phyloP scores from a whole-genome alignment of 202 grass and related monocot genomes.

The Elaeis oleifera region DNA sequence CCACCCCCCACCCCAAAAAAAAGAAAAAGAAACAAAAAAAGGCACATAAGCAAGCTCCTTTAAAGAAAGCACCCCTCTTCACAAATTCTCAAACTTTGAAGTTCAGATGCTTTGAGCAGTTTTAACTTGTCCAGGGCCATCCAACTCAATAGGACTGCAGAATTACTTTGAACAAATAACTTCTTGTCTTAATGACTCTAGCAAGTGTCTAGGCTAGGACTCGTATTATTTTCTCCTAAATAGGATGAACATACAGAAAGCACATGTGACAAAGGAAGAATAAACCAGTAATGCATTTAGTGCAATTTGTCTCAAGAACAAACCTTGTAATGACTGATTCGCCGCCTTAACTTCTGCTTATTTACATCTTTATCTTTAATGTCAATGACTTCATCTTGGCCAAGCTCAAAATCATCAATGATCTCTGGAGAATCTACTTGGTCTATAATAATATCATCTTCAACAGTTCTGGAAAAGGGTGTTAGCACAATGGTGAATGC shows the following conservation, averaged over 20 bases:
- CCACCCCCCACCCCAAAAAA: too few species aligned
- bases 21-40: too few species aligned
- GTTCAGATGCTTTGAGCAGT: too few species aligned
- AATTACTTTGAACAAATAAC: too few species aligned
- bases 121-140: too few species aligned
- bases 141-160: too few species aligned
- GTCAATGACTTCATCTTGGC: slow-evolving; percentile 58
- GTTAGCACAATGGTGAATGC: slow-evolving; percentile 19
- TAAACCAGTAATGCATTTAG: background rate
- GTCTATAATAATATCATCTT: slow-evolving; percentile 82
- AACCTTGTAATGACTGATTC: slow-evolving; percentile 81
- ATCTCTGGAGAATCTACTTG: slow-evolving; percentile 82
- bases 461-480: slow-evolving; percentile 55
- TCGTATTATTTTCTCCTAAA: background rate
- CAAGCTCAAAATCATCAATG: slow-evolving; percentile 80
- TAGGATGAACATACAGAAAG: background rate
- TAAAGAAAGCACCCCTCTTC: too few species aligned
- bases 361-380: slow-evolving; percentile 93
- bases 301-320: background rate
- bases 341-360: slow-evolving; percentile 68
- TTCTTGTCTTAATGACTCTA: too few species aligned
- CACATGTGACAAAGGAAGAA: slow-evolving; percentile 7
- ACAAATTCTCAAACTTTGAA: too few species aligned
- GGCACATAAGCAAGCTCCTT: too few species aligned
- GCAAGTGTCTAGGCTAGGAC: too few species aligned